Evolutionary conservation across 1,284 basidiomycete species (phyloP), one percentile per base, ranked within the genome.

Genomic region (Leccinum pachyderme): DNA sequence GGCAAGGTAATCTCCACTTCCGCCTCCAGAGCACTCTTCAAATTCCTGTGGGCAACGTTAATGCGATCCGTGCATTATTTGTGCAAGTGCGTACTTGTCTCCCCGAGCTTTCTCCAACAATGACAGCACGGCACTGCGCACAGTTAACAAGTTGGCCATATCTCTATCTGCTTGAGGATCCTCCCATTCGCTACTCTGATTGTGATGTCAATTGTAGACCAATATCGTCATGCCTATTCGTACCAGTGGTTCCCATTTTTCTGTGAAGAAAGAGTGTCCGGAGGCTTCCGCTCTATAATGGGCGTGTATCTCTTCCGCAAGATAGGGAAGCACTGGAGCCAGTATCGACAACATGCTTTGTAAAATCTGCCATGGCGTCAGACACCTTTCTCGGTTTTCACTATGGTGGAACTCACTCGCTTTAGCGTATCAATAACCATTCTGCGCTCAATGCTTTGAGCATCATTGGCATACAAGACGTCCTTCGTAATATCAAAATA

Each of bases 401-500:
- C 6, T 31, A 35, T 58, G 44, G 37, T 7, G 4, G 39, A 2
- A 59, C 78, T 58, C 55, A 93, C 91, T 68, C 89, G 80, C 52
- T 87, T 78, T 13, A 98, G 75, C 0, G 93, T 89, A 2, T 86
- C 84, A 3, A 95, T 70, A 18, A 90, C 78, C 1, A 81, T 80
- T 52, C 81, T 75, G 11, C 96, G 82, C 47, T 84, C 77, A 1
- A 72, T 60, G 57, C 82, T 81, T 11, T 77, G 64, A 1, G 72
- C 57, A 4, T 75, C 70, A 63, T 93, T 81, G 31, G 91, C 89
- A 69, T 99, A 99, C 5, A 99, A 76, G 37, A 82, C 82, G 71
- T 98, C 96, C 72, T 98, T 98, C 52, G 85, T 89, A 47, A 93
- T 85, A 66, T 96, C 94, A 60, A 98, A 92, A 73, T 98, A 99